A percentile compares a stretch with the other conserved stretches of the same genome.
These are phyloP conservation scores for Fusarium napiforme DNA, from an alignment of 2,329 filamentous ascomycete species.

Conservation along the genomic window DNA sequence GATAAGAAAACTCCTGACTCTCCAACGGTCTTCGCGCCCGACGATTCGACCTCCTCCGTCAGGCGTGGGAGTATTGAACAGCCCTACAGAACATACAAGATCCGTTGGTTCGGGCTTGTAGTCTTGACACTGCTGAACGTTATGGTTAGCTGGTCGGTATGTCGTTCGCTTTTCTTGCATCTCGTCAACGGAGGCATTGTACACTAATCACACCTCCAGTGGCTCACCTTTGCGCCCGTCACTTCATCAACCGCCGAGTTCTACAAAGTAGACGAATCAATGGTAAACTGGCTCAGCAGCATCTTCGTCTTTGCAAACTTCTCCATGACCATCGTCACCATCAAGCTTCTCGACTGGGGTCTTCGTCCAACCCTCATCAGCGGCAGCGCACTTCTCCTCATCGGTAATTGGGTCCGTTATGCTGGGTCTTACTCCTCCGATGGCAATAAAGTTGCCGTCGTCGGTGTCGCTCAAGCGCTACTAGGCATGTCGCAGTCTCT, in stretches of 20 bases:
- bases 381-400: neutral
- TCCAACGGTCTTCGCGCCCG: fast-evolving
- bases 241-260: neutral
- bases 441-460: neutral
- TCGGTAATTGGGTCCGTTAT: neutral
- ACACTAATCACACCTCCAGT: neutral
- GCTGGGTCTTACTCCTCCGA: neutral
- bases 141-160: neutral
- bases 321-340: neutral
- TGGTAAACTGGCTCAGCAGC: neutral
- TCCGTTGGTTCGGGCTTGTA: neutral
- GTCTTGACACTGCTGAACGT: neutral
- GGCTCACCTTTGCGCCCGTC: neutral
- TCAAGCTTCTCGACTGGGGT: neutral
- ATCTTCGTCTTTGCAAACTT: conserved; percentile 1
- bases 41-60: neutral
- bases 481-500: neutral
- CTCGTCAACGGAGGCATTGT: fast-evolving
- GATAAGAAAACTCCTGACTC: neutral
- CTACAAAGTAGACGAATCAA: fast-evolving
- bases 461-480: neutral
- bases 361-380: neutral
- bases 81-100: neutral
- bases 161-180: neutral
- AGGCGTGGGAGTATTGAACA: neutral